Evolutionary conservation across 768 basidiomycete species (phyloP), one percentile per base, ranked within the genome.

Genomic region (Galerina marginata): DNA sequence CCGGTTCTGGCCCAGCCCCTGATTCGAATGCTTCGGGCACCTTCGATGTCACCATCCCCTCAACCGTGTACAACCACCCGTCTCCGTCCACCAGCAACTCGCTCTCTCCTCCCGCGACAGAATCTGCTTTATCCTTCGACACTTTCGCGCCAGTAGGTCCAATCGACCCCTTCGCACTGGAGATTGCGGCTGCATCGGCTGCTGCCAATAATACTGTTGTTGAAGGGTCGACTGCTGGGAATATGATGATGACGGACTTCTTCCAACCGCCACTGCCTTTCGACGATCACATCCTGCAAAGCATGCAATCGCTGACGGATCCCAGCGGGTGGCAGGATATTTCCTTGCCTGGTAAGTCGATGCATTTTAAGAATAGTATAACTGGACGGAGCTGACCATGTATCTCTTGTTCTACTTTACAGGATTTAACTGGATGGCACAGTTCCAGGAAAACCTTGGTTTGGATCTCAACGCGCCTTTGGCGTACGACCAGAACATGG

Each of bases 271-370:
- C 83, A 11, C 75, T 88, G 64, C 79, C 81, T 2, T 86, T 86
- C 65, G 86, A 90, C 65, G 74, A 78, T 15, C 84, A 85, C 42
- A 81, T 89, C 26, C 65, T 89, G 70, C 83, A 87, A 54, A 85
- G 85, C 25, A 82, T 88, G 67, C 85, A 87, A 64, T 80, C 84
- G 33, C 69, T 89, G 66, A 75, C 80, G 14, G 82, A 87, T 67
- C 81, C 83, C 12, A 70, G 74, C 45, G 72, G 75, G 2, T 88
- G 86, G 86, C 82, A 80, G 39, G 84, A 85, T 67, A 79, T 83
- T 29, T 73, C 80, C 1, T 63, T 86, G 40, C 82, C 86, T 67
- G 82, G 87, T 88, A 62, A 65, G 83, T 70, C 37, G 1, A 20
- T 20, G 20, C 20, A 20, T 20, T 20, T 20, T 23, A 20, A 12